phyloP scores from a whole-genome alignment of 2,329 filamentous ascomycete species.

The Colletotrichum sp. region DNA sequence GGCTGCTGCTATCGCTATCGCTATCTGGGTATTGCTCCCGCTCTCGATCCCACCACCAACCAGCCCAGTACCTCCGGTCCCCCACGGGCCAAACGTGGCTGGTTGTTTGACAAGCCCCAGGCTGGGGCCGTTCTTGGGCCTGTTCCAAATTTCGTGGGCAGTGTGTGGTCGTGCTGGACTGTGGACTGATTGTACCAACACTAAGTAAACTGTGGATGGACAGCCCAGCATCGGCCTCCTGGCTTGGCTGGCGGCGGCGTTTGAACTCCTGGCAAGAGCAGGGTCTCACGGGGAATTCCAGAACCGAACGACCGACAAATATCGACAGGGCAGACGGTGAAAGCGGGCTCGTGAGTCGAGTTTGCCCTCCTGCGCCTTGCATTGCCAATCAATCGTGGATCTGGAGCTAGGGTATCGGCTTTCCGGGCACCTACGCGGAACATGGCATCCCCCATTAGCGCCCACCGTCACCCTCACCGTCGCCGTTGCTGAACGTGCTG shows the following conservation, averaged over 20 bases:
- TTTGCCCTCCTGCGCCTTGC: neutral
- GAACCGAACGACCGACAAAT: conserved; percentile 17
- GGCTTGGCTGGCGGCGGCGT: neutral
- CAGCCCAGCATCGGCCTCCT: neutral
- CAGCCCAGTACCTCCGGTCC: neutral
- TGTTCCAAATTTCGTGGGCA: neutral
- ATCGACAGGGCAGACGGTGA: conserved; percentile 15
- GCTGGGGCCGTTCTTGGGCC: neutral
- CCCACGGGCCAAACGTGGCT: neutral
- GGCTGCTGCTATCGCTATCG: neutral
- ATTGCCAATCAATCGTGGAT: conserved; percentile 7
- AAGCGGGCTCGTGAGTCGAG: conserved; percentile 1
- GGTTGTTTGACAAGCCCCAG: neutral
- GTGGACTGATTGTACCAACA: neutral
- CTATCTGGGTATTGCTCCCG: neutral
- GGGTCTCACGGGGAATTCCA: conserved; percentile 19
- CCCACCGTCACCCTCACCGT: neutral
- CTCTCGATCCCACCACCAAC: neutral
- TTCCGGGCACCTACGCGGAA: conserved; percentile 5
- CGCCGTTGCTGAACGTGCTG: neutral
- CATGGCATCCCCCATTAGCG: neutral
- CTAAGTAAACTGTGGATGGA: neutral
- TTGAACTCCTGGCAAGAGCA: neutral
- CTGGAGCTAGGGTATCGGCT: neutral
- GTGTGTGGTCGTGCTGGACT: neutral